phyloP scores from a whole-genome alignment of 306 rosid genomes.

The Acacia melanoxylon region DNA sequence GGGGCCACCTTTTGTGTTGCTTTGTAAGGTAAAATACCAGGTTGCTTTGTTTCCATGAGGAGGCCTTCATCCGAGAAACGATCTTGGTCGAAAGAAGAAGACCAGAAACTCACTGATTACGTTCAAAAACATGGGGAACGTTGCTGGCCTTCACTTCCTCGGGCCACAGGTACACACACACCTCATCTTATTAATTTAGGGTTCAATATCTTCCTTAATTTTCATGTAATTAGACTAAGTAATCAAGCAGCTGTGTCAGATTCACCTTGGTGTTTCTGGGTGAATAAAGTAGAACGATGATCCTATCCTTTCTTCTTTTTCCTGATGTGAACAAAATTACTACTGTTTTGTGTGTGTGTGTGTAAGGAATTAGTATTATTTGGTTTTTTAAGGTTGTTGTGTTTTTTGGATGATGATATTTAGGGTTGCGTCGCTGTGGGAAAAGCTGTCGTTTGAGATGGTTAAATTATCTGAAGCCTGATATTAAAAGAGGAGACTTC shows the following conservation, averaged over 20 bases:
- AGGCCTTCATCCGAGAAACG: conserved; percentile 37
- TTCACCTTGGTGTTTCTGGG: not conserved
- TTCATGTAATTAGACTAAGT: not conserved
- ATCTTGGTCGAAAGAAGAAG: conserved; percentile 53
- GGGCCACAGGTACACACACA: conserved; percentile 39
- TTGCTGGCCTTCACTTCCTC: conserved; percentile 45
- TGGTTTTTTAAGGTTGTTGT: not conserved
- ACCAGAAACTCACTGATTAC: conserved; percentile 48
- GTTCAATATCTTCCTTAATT: not conserved
- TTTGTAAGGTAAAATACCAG: not conserved
- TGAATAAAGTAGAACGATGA: not conserved
- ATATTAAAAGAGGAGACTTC: conserved; percentile 45
- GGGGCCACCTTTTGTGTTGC: not conserved
- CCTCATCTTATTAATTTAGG: not conserved
- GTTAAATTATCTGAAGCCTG: conserved; percentile 52
- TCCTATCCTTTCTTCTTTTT: too few relatives aligned
- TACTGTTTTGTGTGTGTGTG: too few relatives aligned
- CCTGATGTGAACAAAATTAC: too few relatives aligned
- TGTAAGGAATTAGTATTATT: not conserved
- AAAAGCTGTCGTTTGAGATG: conserved; percentile 57
- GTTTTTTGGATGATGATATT: not conserved
- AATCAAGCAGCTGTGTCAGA: not conserved
- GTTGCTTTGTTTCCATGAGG: not conserved
- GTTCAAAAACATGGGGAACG: conserved; percentile 47
- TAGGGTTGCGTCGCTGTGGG: conserved; percentile 53